These are phyloP conservation scores for Diacronema lutheri DNA, from an alignment of 78 protist species.

Conservation along the genomic window DNA sequence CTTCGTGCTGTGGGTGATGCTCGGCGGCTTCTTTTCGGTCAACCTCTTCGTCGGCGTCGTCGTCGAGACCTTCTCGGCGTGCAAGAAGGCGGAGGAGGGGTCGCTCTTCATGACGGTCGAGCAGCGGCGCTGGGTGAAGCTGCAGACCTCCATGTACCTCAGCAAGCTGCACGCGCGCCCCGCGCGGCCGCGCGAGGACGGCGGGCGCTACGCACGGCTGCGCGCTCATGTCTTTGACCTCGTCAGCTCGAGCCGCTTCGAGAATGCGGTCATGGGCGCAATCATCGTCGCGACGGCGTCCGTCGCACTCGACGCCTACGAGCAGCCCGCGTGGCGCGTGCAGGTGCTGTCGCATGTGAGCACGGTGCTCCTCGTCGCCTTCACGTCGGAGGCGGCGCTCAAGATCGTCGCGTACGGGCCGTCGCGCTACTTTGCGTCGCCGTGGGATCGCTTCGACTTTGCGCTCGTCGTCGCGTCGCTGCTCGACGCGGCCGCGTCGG, in stretches of 20 bases:
- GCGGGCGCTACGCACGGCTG: no score
- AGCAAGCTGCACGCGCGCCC: no score
- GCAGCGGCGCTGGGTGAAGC: neutral
- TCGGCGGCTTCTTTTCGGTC: neutral
- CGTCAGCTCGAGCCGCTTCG: no score
- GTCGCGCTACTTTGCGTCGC: neutral
- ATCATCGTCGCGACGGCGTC: no score
- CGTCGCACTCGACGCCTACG: no score
- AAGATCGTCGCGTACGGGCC: neutral
- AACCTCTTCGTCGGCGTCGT: neutral
- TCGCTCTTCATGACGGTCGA: neutral
- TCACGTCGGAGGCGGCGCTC: neutral
- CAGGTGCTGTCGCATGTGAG: neutral
- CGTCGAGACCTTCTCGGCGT: neutral
- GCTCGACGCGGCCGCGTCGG: neutral
- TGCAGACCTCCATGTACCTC: neutral
- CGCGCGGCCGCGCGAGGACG: no score
- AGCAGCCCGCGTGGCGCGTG: no score
- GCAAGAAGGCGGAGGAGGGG: neutral
- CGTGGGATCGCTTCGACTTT: conserved; percentile 3
- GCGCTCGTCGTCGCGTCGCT: neutral
- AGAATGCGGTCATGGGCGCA: no score
- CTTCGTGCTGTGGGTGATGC: neutral
- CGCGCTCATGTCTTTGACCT: no score
- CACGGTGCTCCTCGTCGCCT: neutral